Evolutionary conservation across 805 yeast genomes (phyloP), one percentile per base, ranked within the genome.

Genomic region (Kluyveromyces starmeri): DNA sequence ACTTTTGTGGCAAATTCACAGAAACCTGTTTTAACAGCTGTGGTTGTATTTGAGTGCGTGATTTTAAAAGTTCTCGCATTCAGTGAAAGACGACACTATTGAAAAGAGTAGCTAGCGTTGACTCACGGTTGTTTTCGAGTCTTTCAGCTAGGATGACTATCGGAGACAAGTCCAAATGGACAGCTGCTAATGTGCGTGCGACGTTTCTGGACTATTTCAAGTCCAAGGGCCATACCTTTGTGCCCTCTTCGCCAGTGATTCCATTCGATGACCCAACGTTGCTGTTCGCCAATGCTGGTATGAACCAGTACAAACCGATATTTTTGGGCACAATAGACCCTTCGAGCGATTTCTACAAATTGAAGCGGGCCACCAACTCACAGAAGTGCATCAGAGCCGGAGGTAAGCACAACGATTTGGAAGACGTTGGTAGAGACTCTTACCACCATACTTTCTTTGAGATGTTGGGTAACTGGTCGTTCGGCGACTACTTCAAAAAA

Each of bases 381-480:
- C 99, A 92, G 58, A 92, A 92, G 62, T 92, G 97, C 73, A 89
- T 92, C 52, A 79, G 99, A 67, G 99, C 99, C 20, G 99, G 99
- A 62, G 99, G 99, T 61, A 92, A 92, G 64, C 99, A 92, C 64
- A 82, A 82, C 50, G 98, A 92, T 66, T 74, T 92, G 56, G 99
- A 92, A 59, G 99, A 92, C 62, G 99, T 92, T 32, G 99, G 99
- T 44, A 78, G 82, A 54, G 99, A 92, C 63, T 84, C 95, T 35
- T 92, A 92, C 58, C 99, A 92, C 61, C 99, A 92, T 62, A 92
- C 99, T 12, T 94, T 94, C 57, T 92, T 92, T 50, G 99, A 92
- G 67, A 92, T 92, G 99, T 73, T 92, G 64, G 99, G 99, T 53
- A 92, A 92, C 70, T 92, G 99, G 99, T 92, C 98, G 5, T 92